Evolutionary conservation across 495 filamentous ascomycete genomes (phyloP).

Genomic region (Melanomma pulvis-pyrius): DNA sequence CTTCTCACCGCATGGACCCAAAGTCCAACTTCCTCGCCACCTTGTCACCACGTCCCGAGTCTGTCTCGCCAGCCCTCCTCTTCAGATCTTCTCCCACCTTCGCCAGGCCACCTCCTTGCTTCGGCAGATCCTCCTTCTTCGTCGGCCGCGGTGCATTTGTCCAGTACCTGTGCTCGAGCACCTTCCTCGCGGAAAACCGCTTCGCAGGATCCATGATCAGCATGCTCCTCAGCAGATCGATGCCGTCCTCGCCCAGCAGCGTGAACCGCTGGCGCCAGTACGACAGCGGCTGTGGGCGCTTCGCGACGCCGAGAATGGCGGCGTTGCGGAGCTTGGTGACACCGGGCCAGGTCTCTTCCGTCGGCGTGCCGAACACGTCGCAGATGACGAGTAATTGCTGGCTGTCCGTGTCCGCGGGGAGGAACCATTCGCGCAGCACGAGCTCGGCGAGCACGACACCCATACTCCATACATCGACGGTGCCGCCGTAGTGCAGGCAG

Average conservation of each 20-base stretch:
- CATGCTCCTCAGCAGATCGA: conserved; percentile 86
- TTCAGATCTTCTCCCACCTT: conserved; percentile 86
- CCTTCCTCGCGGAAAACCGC: conserved; percentile 71
- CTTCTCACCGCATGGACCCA: conserved; percentile 23
- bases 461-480: conserved; percentile 95
- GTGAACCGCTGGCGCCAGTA: conserved; percentile 68
- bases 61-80: conserved; percentile 63
- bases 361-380: conserved; percentile 84
- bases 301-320: neutral
- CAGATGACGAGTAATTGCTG: conserved; percentile 78
- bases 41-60: conserved; percentile 61
- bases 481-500: conserved; percentile 83
- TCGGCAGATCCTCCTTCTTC: conserved; percentile 78
- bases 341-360: conserved; percentile 93
- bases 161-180: conserved; percentile 88
- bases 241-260: conserved; percentile 75
- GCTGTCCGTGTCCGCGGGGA: conserved; percentile 80
- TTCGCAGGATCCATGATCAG: conserved; percentile 82
- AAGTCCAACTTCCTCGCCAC: conserved; percentile 92
- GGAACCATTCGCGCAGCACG: conserved; percentile 74
- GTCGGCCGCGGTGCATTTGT: conserved; percentile 79
- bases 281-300: conserved; percentile 59
- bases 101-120: conserved; percentile 64
- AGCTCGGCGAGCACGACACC: conserved; percentile 93
- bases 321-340: conserved; percentile 65